Percentiles rank a stretch among this genome's conserved stretches.
phyloP scores from a whole-genome alignment of 352 stramenopile species.

The Peronospora farinosa region DNA sequence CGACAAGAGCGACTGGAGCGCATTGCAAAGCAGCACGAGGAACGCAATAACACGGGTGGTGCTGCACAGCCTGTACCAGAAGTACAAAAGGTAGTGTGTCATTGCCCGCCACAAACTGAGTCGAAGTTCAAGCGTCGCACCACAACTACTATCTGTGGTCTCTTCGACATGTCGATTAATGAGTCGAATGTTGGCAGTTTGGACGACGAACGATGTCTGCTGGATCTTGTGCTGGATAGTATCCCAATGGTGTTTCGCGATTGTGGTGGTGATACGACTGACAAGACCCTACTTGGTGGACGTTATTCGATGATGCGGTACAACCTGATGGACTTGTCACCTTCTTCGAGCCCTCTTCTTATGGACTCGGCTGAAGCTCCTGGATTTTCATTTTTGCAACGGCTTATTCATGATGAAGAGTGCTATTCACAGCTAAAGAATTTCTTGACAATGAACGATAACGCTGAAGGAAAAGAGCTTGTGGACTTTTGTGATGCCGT shows the following conservation, averaged over 20 bases:
- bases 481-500: slow-evolving; percentile 80
- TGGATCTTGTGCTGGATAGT: slow-evolving; percentile 78
- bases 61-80: slow-evolving; percentile 15
- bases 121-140: slow-evolving; percentile 34
- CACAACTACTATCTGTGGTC: slow-evolving; percentile 48
- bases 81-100: slow-evolving; percentile 27
- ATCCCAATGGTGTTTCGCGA: slow-evolving; percentile 85
- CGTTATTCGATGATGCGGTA: slow-evolving; percentile 76
- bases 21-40: slow-evolving; percentile 56
- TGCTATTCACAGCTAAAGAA: slow-evolving; percentile 78
- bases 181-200: slow-evolving; percentile 72
- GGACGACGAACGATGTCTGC: slow-evolving; percentile 66
- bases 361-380: slow-evolving; percentile 56
- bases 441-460: slow-evolving; percentile 62
- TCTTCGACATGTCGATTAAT: slow-evolving; percentile 73
- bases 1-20: slow-evolving; percentile 62
- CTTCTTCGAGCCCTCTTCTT: slow-evolving; percentile 42
- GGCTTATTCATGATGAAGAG: slow-evolving; percentile 83
- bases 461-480: slow-evolving; percentile 50
- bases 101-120: slow-evolving; percentile 23
- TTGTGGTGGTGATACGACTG: slow-evolving; percentile 75
- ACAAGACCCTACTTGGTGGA: slow-evolving; percentile 80
- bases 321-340: slow-evolving; percentile 51
- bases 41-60: slow-evolving; percentile 48
- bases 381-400: slow-evolving; percentile 83